phyloP scores from a whole-genome alignment of 1,139 yeast species.

The Taiozyma sp. region DNA sequence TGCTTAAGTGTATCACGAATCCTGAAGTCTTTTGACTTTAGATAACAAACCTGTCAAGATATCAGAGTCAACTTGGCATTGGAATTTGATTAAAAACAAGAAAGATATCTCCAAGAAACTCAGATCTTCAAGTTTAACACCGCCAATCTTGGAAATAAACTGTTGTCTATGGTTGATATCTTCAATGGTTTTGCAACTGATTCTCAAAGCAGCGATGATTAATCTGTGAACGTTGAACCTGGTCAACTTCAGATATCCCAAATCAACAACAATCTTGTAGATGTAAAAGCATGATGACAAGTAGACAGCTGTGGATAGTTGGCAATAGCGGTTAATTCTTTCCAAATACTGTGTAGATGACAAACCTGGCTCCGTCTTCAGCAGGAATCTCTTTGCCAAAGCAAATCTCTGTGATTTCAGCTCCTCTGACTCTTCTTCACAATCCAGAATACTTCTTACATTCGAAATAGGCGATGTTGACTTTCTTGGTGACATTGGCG shows the following conservation, averaged over 20 bases:
- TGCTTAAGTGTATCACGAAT: not conserved
- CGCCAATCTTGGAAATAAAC: slow-evolving; percentile 50
- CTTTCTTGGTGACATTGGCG: slow-evolving; percentile 13
- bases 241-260: slow-evolving; percentile 32
- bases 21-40: slow-evolving; percentile 1
- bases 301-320: slow-evolving; percentile 39
- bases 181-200: slow-evolving; percentile 48
- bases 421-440: not conserved
- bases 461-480: not conserved
- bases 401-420: slow-evolving; percentile 5
- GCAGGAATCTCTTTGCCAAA: slow-evolving; percentile 33
- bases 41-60: slow-evolving; percentile 5
- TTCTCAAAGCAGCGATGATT: slow-evolving; percentile 42
- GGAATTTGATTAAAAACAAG: slow-evolving; percentile 33
- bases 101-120: slow-evolving; percentile 44
- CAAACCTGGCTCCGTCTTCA: slow-evolving; percentile 32
- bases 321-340: slow-evolving; percentile 39
- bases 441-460: not conserved
- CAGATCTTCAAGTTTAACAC: slow-evolving; percentile 40
- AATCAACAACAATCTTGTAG: slow-evolving; percentile 29
- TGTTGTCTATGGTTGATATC: slow-evolving; percentile 47
- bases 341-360: slow-evolving; percentile 32
- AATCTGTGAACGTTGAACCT: slow-evolving; percentile 42
- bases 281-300: slow-evolving; percentile 34
- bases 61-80: slow-evolving; percentile 19